A percentile compares a stretch with the other conserved stretches of the same genome.
These are phyloP conservation scores for Vicia sativa DNA, from an alignment of 306 rosid species.

Conservation along the genomic window DNA sequence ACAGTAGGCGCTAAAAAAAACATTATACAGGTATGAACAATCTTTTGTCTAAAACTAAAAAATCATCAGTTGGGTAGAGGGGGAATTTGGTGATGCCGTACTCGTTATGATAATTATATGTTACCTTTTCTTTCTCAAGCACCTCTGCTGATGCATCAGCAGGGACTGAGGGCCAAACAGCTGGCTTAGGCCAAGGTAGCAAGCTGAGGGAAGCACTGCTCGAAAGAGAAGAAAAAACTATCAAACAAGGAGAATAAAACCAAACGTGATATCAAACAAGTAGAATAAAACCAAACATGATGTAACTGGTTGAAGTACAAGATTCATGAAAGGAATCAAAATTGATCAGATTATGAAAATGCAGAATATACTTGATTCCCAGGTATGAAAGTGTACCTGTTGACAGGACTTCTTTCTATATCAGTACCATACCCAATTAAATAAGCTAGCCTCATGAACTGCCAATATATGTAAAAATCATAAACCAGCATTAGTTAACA, in stretches of 20 bases:
- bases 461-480: conserved; percentile 55
- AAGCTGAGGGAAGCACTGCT: conserved; percentile 93
- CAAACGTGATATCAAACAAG: conserved; percentile 26
- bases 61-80: neutral
- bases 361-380: conserved; percentile 19
- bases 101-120: conserved; percentile 21
- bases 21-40: neutral
- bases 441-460: conserved; percentile 99
- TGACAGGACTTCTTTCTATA: conserved; percentile 94
- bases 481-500: conserved; percentile 31
- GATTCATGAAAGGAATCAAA: conserved; percentile 21
- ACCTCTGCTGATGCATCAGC: conserved; percentile 84
- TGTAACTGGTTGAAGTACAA: conserved; percentile 24
- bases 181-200: conserved; percentile 99
- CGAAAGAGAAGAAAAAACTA: conserved; percentile 38
- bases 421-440: conserved; percentile 85
- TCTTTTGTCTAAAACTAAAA: neutral
- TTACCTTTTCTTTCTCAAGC: conserved; percentile 90
- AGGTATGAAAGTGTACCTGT: conserved; percentile 64
- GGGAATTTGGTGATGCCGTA: conserved; percentile 22
- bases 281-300: conserved; percentile 24
- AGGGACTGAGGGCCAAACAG: conserved; percentile 89
- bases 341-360: conserved; percentile 32
- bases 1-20: conserved; percentile 7
- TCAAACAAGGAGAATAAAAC: conserved; percentile 18